Conservation (phyloP, 208 protist species). For the Vickermania ingenoplastis region DNA sequence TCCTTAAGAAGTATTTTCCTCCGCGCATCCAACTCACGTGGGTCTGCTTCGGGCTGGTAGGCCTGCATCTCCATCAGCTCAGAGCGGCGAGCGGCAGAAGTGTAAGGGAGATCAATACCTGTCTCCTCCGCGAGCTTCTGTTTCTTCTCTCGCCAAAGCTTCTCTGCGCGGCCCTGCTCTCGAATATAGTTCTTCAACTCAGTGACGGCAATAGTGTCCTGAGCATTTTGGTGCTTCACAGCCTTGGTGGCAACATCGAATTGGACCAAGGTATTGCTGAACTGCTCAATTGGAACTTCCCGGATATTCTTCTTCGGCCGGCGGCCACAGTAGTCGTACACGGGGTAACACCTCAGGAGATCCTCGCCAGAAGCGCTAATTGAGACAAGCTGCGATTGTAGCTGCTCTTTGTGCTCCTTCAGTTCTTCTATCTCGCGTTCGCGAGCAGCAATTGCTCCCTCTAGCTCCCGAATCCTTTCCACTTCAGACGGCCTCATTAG, state of each 20-base stretch:
- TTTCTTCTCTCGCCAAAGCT: constrained; percentile 9
- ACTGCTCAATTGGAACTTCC: constrained; percentile 53
- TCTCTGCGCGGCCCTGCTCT: constrained; percentile 26
- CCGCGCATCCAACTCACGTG: constrained; percentile 36
- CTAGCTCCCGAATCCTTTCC: constrained; percentile 54
- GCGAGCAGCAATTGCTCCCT: constrained; percentile 44
- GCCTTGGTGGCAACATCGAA: constrained; percentile 60
- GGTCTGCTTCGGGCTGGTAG: constrained; percentile 22
- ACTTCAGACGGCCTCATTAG: constrained; percentile 38
- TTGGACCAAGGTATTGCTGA: constrained; percentile 55
- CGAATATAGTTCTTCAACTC: constrained; percentile 46
- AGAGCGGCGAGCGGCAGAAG: constrained; percentile 9
- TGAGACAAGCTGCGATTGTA: constrained; percentile 37
- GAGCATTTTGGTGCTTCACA: constrained; percentile 43
- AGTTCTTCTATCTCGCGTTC: constrained; percentile 56
- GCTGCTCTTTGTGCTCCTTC: constrained; percentile 29
- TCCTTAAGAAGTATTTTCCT: constrained; percentile 50
- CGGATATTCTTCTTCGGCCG: constrained; percentile 24
- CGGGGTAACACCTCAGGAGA: constrained; percentile 28
- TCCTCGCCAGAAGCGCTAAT: constrained; percentile 11
- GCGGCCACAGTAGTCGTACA: constrained; percentile 68
- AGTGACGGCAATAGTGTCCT: constrained; percentile 31
- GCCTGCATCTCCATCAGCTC: constrained; percentile 9
- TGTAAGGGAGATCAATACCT: constrained; percentile 22
- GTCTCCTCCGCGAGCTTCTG: constrained; percentile 23